These are phyloP conservation scores for Emmonsia crescens DNA, from an alignment of 2,329 filamentous ascomycete genomes.

Conservation along the genomic window DNA sequence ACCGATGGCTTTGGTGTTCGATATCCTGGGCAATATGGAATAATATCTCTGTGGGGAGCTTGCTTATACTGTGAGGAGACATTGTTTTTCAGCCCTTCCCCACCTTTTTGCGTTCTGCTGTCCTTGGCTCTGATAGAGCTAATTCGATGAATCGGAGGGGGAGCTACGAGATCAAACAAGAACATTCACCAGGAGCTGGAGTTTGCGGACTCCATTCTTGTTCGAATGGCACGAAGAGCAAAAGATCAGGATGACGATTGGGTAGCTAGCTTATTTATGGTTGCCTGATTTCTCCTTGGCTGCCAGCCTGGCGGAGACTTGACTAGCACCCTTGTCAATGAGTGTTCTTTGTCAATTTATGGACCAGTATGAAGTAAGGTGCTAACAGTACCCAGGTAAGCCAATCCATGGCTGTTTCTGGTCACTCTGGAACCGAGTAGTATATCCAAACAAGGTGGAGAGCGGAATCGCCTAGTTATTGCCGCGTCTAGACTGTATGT, in stretches of 20 bases:
- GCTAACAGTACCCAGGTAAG: neutral
- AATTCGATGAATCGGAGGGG: neutral
- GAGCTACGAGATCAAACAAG: neutral
- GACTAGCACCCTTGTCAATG: neutral
- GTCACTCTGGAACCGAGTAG: neutral
- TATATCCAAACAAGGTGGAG: neutral
- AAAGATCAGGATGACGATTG: neutral
- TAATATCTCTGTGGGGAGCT: constrained; percentile 6
- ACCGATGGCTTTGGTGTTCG: neutral
- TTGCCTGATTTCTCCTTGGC: neutral
- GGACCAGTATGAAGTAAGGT: too few species aligned
- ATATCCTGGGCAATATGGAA: neutral
- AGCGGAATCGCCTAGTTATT: neutral
- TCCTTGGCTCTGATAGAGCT: neutral
- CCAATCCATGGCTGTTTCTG: neutral
- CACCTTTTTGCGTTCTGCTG: too few species aligned
- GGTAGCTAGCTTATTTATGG: neutral
- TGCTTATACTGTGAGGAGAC: neutral
- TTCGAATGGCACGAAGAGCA: too few species aligned
- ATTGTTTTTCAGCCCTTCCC: neutral
- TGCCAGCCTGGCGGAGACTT: neutral
- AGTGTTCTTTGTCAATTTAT: too few species aligned
- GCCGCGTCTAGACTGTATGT: neutral
- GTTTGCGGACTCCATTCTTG: too few species aligned
- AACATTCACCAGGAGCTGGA: too few species aligned